A percentile compares a stretch with the other conserved stretches of the same genome.
phyloP scores from a whole-genome alignment of 257 asterid species.

The Solanum ahanhuiri region DNA sequence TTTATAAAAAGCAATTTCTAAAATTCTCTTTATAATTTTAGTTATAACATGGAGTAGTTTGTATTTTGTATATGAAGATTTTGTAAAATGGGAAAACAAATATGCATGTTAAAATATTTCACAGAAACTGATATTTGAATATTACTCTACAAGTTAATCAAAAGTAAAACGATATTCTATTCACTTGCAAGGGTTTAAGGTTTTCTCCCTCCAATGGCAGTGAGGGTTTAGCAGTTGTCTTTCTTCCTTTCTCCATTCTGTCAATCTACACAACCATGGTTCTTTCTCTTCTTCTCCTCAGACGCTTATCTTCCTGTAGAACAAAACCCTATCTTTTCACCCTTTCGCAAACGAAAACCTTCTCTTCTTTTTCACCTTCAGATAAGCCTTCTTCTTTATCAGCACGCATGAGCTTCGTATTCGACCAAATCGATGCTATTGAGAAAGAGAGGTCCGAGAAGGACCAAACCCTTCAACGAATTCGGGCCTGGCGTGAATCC shows the following conservation, averaged over 20 bases:
- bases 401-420: constrained; percentile 80
- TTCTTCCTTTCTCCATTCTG: background rate
- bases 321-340: constrained; percentile 16
- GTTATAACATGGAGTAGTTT: no score
- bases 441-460: constrained; percentile 57
- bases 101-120: background rate
- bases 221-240: background rate
- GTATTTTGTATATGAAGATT: no score
- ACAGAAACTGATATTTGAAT: background rate
- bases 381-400: constrained; percentile 60
- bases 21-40: background rate
- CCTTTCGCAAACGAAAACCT: constrained; percentile 11
- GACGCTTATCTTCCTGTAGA: constrained; percentile 22
- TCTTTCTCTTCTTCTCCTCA: constrained; percentile 14
- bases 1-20: background rate
- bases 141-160: background rate
- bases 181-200: background rate
- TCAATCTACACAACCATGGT: background rate
- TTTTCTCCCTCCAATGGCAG: background rate
- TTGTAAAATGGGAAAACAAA: background rate
- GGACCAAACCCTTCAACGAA: constrained; percentile 75
- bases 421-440: constrained; percentile 84
- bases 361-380: constrained; percentile 24
- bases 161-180: background rate
- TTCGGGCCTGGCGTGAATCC: constrained; percentile 90